These are phyloP conservation scores for Barnettozyma sp. DNA, from an alignment of 805 yeast genomes.

Conservation along the genomic window DNA sequence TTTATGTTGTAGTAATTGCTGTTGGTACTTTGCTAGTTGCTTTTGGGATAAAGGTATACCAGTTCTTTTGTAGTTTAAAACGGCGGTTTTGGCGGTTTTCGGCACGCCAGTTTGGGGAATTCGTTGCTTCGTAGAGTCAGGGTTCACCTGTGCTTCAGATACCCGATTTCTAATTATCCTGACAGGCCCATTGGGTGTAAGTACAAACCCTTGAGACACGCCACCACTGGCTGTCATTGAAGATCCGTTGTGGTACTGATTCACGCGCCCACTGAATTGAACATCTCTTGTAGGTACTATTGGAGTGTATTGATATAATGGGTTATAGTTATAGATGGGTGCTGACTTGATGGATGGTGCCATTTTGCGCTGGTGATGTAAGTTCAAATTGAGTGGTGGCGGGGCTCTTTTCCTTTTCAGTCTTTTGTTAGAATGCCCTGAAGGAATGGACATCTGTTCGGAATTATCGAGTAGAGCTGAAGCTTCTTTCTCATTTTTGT, in stretches of 20 bases:
- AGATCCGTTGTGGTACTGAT: slow-evolving; percentile 1
- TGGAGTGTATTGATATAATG: slow-evolving; percentile 12
- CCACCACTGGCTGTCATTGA: slow-evolving; percentile 2
- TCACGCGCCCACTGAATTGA: slow-evolving; percentile 7
- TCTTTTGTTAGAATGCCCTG: slow-evolving; percentile 17
- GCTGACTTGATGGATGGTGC: slow-evolving; percentile 28
- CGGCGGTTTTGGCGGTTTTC: slow-evolving; percentile 23
- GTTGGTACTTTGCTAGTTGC: slow-evolving; percentile 22
- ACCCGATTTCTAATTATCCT: slow-evolving; percentile 12
- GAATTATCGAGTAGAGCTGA: slow-evolving; percentile 7
- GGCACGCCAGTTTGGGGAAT: slow-evolving; percentile 15
- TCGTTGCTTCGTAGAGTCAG: no score
- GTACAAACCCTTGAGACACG: slow-evolving; percentile 3
- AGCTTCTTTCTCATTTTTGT: slow-evolving; percentile 4
- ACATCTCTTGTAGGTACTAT: slow-evolving; percentile 14
- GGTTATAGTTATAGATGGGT: slow-evolving; percentile 22
- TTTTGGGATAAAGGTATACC: slow-evolving; percentile 21
- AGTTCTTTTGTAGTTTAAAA: slow-evolving; percentile 11
- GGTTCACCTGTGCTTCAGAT: not conserved
- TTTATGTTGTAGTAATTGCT: slow-evolving; percentile 22
- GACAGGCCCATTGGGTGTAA: slow-evolving; percentile 8
- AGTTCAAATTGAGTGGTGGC: slow-evolving; percentile 24
- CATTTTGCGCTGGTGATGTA: slow-evolving; percentile 12
- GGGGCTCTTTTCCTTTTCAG: slow-evolving; percentile 27
- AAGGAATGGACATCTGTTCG: slow-evolving; percentile 19